Evolutionary conservation across 2,329 filamentous ascomycete species (phyloP).

Genomic region (Penicillium sp.): DNA sequence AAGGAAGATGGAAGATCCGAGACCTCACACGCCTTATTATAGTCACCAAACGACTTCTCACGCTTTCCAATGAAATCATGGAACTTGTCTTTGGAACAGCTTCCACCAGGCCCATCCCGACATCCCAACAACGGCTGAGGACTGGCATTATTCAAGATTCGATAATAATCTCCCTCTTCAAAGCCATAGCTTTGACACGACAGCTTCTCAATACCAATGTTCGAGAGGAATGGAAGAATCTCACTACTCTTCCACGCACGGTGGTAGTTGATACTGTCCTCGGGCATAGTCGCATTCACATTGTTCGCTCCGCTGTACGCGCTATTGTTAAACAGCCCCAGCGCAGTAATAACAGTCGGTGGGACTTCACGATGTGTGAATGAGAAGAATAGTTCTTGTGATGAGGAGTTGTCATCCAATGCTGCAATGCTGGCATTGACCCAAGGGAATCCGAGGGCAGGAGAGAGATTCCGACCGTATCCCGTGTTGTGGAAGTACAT

Average conservation of each 20-base stretch:
- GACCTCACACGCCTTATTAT: background rate
- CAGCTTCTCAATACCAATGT: slow-evolving; percentile 68
- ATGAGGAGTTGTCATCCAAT: slow-evolving; percentile 47
- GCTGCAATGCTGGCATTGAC: slow-evolving; percentile 62
- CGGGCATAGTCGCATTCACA: slow-evolving; percentile 67
- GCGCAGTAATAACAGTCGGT: slow-evolving; percentile 66
- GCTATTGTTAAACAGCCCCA: slow-evolving; percentile 72
- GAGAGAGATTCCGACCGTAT: slow-evolving; percentile 63
- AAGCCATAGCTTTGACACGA: slow-evolving; percentile 64
- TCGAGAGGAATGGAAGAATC: slow-evolving; percentile 67
- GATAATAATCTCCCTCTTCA: slow-evolving; percentile 56
- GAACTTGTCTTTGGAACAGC: slow-evolving; percentile 52
- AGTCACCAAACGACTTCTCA: background rate
- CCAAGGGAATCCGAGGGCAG: slow-evolving; percentile 67
- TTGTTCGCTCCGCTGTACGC: slow-evolving; percentile 56
- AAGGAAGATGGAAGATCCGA: background rate
- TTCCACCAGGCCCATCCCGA: slow-evolving; percentile 55
- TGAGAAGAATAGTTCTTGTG: slow-evolving; percentile 66
- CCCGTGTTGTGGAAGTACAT: slow-evolving; percentile 68
- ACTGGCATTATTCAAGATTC: slow-evolving; percentile 56
- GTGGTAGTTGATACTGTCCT: slow-evolving; percentile 63
- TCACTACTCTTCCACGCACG: slow-evolving; percentile 67
- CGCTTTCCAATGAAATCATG: slow-evolving; percentile 43
- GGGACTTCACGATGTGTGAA: slow-evolving; percentile 72
- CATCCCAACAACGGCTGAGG: slow-evolving; percentile 55